Evolutionary conservation across 2,329 filamentous ascomycete species (phyloP).

Genomic region (Sarocladium oryzae): DNA sequence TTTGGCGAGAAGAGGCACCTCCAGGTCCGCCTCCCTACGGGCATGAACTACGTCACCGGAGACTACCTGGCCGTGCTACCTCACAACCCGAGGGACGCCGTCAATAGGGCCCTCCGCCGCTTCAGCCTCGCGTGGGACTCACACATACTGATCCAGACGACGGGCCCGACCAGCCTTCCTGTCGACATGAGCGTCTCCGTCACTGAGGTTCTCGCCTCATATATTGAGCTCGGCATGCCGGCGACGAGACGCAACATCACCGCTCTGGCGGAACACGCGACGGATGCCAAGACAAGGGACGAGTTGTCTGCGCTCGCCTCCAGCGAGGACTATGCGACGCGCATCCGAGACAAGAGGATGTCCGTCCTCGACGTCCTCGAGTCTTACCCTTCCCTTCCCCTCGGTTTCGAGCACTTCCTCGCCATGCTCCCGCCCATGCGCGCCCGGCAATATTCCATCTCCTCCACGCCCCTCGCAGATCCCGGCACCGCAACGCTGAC

Average conservation of each 20-base stretch:
- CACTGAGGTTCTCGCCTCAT: conserved; percentile 46
- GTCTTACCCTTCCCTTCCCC: conserved; percentile 39
- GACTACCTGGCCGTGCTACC: conserved; percentile 67
- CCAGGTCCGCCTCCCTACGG: conserved; percentile 55
- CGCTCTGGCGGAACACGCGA: conserved; percentile 14
- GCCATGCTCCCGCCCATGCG: conserved; percentile 58
- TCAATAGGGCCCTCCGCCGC: conserved; percentile 53
- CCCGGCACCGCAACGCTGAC: conserved; percentile 51
- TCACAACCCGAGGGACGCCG: conserved; percentile 51
- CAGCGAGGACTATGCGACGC: conserved; percentile 29
- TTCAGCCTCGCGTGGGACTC: conserved; percentile 62
- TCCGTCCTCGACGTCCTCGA: conserved; percentile 58
- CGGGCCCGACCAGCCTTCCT: conserved; percentile 41
- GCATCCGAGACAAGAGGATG: conserved; percentile 40
- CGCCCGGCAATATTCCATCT: conserved; percentile 48
- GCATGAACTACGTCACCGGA: conserved; percentile 56
- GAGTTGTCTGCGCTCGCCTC: conserved; percentile 23
- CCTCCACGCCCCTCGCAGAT: conserved; percentile 56
- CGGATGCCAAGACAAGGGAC: conserved; percentile 25
- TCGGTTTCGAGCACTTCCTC: conserved; percentile 55
- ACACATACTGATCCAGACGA: conserved; percentile 39
- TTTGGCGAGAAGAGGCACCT: conserved; percentile 47
- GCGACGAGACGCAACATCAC: conserved; percentile 19
- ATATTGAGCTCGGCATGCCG: neutral
- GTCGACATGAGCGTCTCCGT: conserved; percentile 49